A percentile compares a stretch with the other conserved stretches of the same genome.
Conservation (phyloP, 352 stramenopile species). For the Stramenopiles sp. region DNA sequence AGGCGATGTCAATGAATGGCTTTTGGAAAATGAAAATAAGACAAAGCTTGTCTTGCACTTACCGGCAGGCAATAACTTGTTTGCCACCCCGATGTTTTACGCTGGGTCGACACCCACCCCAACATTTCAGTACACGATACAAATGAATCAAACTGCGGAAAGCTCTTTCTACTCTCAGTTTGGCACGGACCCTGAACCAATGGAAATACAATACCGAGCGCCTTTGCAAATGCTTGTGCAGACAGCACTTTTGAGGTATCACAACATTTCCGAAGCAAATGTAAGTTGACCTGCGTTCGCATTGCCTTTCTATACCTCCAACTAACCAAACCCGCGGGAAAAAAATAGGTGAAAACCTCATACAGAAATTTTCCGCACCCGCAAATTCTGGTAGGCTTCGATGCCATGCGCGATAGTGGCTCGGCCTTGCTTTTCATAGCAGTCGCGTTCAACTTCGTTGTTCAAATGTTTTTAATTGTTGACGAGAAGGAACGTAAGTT, state of each 20-base stretch:
- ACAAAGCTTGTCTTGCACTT: background rate
- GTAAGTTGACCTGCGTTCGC: background rate
- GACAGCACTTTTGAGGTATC: background rate
- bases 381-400: background rate
- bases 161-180: background rate
- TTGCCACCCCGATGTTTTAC: background rate
- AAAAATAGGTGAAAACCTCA: background rate
- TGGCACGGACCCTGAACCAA: background rate
- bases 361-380: conserved; percentile 2
- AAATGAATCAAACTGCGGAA: background rate
- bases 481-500: background rate
- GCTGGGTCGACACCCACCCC: background rate
- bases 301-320: background rate
- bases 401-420: background rate
- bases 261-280: background rate
- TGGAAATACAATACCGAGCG: background rate
- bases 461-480: conserved; percentile 5
- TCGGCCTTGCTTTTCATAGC: background rate
- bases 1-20: background rate
- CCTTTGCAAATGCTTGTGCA: background rate
- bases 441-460: background rate
- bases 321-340: background rate
- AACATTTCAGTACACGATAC: background rate
- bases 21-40: background rate
- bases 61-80: background rate